phyloP scores from a whole-genome alignment of 2,329 filamentous ascomycete species.

The Grosmannia huntii region DNA sequence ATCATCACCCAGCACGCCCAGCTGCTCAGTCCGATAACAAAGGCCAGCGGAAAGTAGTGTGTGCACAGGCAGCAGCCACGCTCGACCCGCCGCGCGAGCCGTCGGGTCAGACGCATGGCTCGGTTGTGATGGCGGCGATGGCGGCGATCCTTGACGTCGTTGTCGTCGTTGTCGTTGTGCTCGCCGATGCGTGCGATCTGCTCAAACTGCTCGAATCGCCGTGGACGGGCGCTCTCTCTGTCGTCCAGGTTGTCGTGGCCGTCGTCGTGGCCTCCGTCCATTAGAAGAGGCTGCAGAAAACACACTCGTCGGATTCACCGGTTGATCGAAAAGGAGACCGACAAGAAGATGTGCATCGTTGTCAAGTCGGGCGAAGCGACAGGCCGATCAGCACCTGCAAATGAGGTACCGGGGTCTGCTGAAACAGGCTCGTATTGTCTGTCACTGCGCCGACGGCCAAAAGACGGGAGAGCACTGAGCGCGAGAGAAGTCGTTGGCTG shows the following conservation, averaged over 20 bases:
- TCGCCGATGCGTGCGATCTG: not conserved
- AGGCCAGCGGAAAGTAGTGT: constrained; percentile 75
- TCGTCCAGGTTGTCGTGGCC: not conserved
- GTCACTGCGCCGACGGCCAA: not conserved
- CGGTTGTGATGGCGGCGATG: not conserved
- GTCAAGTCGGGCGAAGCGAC: not conserved
- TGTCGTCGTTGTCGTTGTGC: not conserved
- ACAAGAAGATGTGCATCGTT: not conserved
- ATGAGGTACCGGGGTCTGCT: not conserved
- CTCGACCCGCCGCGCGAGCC: constrained; percentile 60
- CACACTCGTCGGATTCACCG: not conserved
- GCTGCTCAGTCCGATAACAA: constrained; percentile 80
- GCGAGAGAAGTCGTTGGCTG: not conserved
- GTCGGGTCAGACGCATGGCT: constrained; percentile 35
- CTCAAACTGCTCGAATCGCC: not conserved
- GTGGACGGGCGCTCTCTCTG: not conserved
- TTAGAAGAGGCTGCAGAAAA: not conserved
- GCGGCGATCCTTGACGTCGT: not conserved
- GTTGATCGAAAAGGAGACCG: not conserved
- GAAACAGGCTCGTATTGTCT: not conserved
- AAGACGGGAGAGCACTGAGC: too few species aligned
- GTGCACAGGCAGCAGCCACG: constrained; percentile 69
- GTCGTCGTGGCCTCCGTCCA: not conserved
- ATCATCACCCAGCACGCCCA: constrained; percentile 89
- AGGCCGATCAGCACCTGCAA: not conserved